Base-by-base conservation (phyloP, 805 yeast genomes). In the Kluyveromyces aestuarii region DNA sequence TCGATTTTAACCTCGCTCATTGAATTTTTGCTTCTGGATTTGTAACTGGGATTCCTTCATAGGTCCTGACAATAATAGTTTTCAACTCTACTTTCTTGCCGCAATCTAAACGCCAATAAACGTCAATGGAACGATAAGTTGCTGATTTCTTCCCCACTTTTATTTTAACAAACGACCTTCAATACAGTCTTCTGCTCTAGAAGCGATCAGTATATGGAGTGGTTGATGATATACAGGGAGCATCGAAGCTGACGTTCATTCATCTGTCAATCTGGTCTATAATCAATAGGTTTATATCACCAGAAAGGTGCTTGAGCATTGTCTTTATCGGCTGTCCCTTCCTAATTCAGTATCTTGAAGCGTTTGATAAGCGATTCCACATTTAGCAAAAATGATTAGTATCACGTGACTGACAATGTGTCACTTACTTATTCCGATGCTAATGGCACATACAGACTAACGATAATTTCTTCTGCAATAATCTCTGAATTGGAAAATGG, bases 351-450 rank as follows among this genome's bases (percentile, higher is more conserved):
- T 30, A 30, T 30, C 35, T 30, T 30, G 35, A 30, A 30, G 35
- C 35, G 35, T 30, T 30, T 30, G 35, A 30, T 30, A 30, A 30
- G 35, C 11, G 48, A 44, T 35, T 56, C 55, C 18, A 44, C 38
- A 10, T 48, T 48, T 6, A 52, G 16, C 17, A 56, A 37, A 18
- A 49, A 51, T 44, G 48, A 54, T 46, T 61, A 59, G 35, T 30
- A 5, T 30, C 35, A 30, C 35, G 35, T 30, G 35, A 21, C 25
- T 21, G 6, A 21, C 6, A 21, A 21, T 21, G 25, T 21, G 6
- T 21, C 25, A 21, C 25, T 21, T 21, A 4, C 25, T 21, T 3
- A 21, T 4, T 21, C 25, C 6, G 25, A 21, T 21, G 6, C 25
- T 6, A 21, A 21, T 21, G 25, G 25, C 25, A 21, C 25, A 21